Conservation (phyloP, 768 basidiomycete genomes). For the Tremella fuciformis region DNA sequence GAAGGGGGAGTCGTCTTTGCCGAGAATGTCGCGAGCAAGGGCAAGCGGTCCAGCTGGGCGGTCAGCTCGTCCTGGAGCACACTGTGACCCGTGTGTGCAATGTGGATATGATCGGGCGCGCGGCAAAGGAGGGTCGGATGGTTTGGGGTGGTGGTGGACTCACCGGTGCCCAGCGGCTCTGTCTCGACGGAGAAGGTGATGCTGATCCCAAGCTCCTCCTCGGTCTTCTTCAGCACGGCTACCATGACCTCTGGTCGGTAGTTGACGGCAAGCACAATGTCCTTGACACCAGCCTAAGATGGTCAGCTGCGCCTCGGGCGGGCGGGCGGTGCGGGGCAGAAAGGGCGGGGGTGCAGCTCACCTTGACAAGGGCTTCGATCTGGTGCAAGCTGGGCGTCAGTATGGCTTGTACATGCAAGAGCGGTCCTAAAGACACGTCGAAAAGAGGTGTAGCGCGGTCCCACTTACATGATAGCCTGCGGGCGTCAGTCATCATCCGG, state of each 20-base stretch:
- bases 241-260: slow-evolving; percentile 58
- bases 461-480: slow-evolving; percentile 54
- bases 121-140: too few species aligned
- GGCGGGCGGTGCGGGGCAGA: slow-evolving; percentile 1
- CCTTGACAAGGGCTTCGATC: slow-evolving; percentile 57
- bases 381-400: slow-evolving; percentile 54
- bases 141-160: slow-evolving; percentile 17
- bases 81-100: neutral
- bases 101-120: too few species aligned
- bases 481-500: slow-evolving; percentile 12
- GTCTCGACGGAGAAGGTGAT: slow-evolving; percentile 57
- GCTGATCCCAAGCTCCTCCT: slow-evolving; percentile 55
- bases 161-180: slow-evolving; percentile 57
- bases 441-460: neutral
- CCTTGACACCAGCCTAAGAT: slow-evolving; percentile 55
- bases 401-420: neutral
- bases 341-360: slow-evolving; percentile 15
- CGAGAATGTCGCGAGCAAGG: slow-evolving; percentile 55
- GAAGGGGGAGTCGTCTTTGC: slow-evolving; percentile 57
- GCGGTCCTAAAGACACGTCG: neutral
- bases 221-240: slow-evolving; percentile 55
- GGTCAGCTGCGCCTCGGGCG: neutral
- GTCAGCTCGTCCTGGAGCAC: slow-evolving; percentile 4
- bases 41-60: slow-evolving; percentile 55
- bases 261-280: slow-evolving; percentile 58